Conservation (phyloP, 371 early-diverging fungal species). For the Apophysomyces trapeziformis region DNA sequence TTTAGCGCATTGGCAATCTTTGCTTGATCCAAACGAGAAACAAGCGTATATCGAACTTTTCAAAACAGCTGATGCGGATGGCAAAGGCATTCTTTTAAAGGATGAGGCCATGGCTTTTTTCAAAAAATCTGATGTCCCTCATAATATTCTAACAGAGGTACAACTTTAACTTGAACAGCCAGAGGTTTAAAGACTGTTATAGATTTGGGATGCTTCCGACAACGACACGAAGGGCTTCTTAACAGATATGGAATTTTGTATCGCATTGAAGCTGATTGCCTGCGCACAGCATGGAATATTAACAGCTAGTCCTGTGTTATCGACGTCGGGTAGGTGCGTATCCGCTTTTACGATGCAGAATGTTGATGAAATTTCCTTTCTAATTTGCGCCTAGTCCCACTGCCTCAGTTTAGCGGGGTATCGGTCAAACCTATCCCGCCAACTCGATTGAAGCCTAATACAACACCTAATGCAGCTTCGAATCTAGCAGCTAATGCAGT, state of each 20-base stretch:
- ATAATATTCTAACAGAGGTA: slow-evolving; percentile 71
- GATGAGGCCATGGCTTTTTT: slow-evolving; percentile 82
- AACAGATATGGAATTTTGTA: slow-evolving; percentile 72
- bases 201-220: slow-evolving; percentile 89
- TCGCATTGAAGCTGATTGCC: slow-evolving; percentile 87
- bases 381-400: slow-evolving; percentile 28
- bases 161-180: neutral
- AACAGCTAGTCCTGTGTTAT: slow-evolving; percentile 41
- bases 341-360: slow-evolving; percentile 10
- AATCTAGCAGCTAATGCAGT: neutral
- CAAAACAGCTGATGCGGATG: slow-evolving; percentile 66
- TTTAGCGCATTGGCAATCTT: slow-evolving; percentile 22
- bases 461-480: slow-evolving; percentile 10
- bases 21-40: slow-evolving; percentile 68
- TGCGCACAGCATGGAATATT: slow-evolving; percentile 77
- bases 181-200: slow-evolving; percentile 11
- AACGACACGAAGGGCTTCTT: slow-evolving; percentile 78
- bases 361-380: slow-evolving; percentile 6
- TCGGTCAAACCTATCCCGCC: slow-evolving; percentile 18
- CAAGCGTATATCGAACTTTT: slow-evolving; percentile 70
- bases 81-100: slow-evolving; percentile 73
- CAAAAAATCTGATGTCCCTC: slow-evolving; percentile 73
- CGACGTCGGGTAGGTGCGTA: slow-evolving; percentile 40
- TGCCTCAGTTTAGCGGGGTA: slow-evolving; percentile 61
- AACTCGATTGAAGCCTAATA: slow-evolving; percentile 7